Evolutionary conservation across 1,139 yeast genomes (phyloP), one percentile per base, ranked within the genome.

Genomic region (Taphrina populina): DNA sequence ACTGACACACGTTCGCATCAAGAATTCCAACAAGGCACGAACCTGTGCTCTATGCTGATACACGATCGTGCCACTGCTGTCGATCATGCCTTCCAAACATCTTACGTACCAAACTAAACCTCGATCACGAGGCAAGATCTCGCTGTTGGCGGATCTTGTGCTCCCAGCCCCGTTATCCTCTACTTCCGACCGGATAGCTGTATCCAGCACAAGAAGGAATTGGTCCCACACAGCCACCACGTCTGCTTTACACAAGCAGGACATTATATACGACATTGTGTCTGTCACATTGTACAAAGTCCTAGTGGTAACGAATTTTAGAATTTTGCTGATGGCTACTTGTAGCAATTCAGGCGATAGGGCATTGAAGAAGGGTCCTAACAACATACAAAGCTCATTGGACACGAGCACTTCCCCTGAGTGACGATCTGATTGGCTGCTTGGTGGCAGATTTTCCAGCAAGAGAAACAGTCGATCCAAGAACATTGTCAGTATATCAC

Each of bases 121-220:
- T 44, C 84, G 83, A 68, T 92, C 98, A 51, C 90, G 76, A 11
- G 88, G 88, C 21, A 82, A 75, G 29, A 85, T 75, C 44, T 83
- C 88, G 2, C 78, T 75, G 0, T 85, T 83, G 17, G 82, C 79
- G 65, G 96, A 77, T 13, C 59, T 36, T 0, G 83, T 73, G 0
- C 79, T 72, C 1, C 96, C 97, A 0, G 97, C 96, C 7, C 83
- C 86, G 62, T 90, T 86, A 63, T 84, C 90, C n/a, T 74, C 74
- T 20, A 92, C 75, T 65, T 92, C 96, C 26, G 78, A 81, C 49
- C 74, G 73, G 32, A 90, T 82, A 58, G 76, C 77, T 3, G 33
- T 27, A 17, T 39, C 30, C 3, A 49, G 46, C 4, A 49, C 54
- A 2, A 17, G 10, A 11, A 36, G 39, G 13, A 37, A 39, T 4